These are phyloP conservation scores for Alternaria arbusti DNA, from an alignment of 2,329 filamentous ascomycete species.

Conservation along the genomic window DNA sequence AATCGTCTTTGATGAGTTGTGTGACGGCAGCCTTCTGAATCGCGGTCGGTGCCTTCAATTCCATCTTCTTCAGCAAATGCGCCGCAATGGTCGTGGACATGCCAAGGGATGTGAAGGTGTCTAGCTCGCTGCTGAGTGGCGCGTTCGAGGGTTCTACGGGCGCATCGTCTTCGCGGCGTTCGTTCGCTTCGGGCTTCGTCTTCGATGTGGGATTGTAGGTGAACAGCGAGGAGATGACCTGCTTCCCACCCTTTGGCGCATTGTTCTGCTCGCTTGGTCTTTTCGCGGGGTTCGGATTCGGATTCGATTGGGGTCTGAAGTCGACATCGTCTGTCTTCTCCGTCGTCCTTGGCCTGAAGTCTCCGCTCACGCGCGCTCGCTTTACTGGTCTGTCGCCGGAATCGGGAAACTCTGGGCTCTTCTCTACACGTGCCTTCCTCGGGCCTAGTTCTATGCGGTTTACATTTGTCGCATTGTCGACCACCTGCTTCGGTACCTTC, in stretches of 20 bases:
- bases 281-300: conserved; percentile 29
- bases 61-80: conserved; percentile 83
- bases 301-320: conserved; percentile 41
- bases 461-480: conserved; percentile 33
- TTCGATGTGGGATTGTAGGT: conserved; percentile 82
- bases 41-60: conserved; percentile 87
- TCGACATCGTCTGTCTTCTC: conserved; percentile 25
- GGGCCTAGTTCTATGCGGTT: conserved; percentile 41
- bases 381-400: conserved; percentile 39
- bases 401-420: conserved; percentile 22
- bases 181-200: conserved; percentile 62
- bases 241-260: conserved; percentile 54
- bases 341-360: conserved; percentile 41
- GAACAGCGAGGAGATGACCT: conserved; percentile 90
- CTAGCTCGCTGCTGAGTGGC: conserved; percentile 80
- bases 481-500: conserved; percentile 25
- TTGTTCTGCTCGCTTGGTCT: conserved; percentile 45
- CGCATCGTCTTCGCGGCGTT: conserved; percentile 48
- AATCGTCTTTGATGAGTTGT: conserved; percentile 78
- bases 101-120: conserved; percentile 85
- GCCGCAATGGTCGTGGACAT: conserved; percentile 80
- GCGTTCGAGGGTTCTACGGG: conserved; percentile 84
- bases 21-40: conserved; percentile 91
- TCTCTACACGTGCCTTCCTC: conserved; percentile 22
- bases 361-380: conserved; percentile 46